These are phyloP conservation scores for Chenopodium suecicum DNA, from an alignment of 148 eudicot species.

Conservation along the genomic window DNA sequence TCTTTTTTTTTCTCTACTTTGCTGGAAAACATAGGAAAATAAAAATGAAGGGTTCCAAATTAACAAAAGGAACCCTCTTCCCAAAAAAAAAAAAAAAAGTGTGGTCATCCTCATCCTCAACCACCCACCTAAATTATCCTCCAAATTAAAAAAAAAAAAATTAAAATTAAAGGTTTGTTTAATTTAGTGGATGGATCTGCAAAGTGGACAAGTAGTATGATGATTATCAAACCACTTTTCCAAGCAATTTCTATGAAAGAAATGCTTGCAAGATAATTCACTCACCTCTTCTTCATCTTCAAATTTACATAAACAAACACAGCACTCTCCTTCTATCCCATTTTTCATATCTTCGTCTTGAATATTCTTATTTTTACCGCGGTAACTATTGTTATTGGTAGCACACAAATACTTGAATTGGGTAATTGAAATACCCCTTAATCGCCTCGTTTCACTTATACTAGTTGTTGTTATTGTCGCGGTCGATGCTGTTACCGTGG, in stretches of 20 bases:
- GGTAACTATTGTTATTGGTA: background rate
- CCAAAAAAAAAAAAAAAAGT: conserved; percentile 4
- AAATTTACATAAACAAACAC: conserved; percentile 63
- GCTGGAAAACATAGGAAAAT: conserved; percentile 23
- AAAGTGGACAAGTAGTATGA: conserved; percentile 73
- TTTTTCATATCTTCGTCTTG: background rate
- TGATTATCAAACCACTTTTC: conserved; percentile 72
- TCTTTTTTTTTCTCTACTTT: background rate
- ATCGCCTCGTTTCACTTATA: background rate
- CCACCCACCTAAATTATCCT: background rate
- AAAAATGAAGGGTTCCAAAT: conserved; percentile 10
- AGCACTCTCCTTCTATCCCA: conserved; percentile 31
- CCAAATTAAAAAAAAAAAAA: conserved; percentile 1
- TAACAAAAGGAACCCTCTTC: conserved; percentile 18
- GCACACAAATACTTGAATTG: conserved; percentile 29
- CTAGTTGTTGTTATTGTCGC: background rate
- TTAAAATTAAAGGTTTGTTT: background rate
- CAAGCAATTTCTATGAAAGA: conserved; percentile 66
- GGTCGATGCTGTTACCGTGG: too few relatives aligned
- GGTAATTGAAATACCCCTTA: conserved; percentile 34
- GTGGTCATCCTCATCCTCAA: conserved; percentile 6
- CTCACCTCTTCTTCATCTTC: conserved; percentile 62
- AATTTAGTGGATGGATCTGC: conserved; percentile 49
- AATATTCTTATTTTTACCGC: background rate
- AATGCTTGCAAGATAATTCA: conserved; percentile 79